Base-by-base conservation (phyloP, 768 basidiomycete species). In the Tricholomella constricta region DNA sequence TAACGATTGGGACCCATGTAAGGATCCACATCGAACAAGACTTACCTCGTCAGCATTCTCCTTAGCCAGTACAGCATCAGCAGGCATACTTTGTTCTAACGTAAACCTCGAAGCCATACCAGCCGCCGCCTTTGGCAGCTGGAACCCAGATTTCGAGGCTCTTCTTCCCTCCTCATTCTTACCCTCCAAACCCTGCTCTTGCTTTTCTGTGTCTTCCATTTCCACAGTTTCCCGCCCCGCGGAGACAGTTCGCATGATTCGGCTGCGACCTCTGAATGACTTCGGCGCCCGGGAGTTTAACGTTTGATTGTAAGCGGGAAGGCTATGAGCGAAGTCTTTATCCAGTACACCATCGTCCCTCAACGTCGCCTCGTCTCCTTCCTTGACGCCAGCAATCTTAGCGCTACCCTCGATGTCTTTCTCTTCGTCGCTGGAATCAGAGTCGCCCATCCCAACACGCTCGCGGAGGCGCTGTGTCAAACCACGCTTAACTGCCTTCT, bases 41-140 rank as follows among this genome's bases (percentile, higher is more conserved):
- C 77, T 54, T 43, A 88, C 88, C 73, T 88, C 84, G n/a, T 86
- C 83, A 29, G 88, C 91, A 44, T 80, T 81, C 56, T 83, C 81
- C 63, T 89, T 85, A 2, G 83, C 79, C 54, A 94, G 70, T 48
- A 93, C 86, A 14, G 92, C 92, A 71, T 94, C 92, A 34, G 91
- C 89, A 40, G 92, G 92, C 83, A 92, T 91, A 62, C 79, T 87
- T 67, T 94, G 92, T 68, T 93, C 92, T 46, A 84, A 69, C 46
- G 70, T 73, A 51, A 76, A 75, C 65, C 78, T 73, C 4, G 73
- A 74, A 6, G 72, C 68, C 70, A 79, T 77, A 4, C 69, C 72
- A n/a, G 70, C 63, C 20, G 72, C 68, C 3, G 72, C 66, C 49
- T 67, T 73, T 6, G 76, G 73, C n/a, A 78, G 48, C 54, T 74